Conservation (phyloP, 805 yeast genomes). For the Candida nemodendra region DNA sequence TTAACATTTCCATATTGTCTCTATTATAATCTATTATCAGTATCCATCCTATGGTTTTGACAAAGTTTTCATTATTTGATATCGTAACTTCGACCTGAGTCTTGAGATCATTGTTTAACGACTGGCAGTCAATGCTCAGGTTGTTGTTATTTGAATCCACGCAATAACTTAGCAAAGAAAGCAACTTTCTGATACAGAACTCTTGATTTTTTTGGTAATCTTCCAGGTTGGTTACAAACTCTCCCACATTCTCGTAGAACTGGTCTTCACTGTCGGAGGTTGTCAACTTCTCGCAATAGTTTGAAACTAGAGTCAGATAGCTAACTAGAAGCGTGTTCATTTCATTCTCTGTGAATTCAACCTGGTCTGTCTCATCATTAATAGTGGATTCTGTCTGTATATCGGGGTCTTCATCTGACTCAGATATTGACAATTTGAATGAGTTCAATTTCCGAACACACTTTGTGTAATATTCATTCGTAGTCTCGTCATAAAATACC, state of each 20-base stretch:
- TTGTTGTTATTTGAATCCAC: slow-evolving; percentile 26
- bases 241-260: slow-evolving; percentile 29
- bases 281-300: slow-evolving; percentile 26
- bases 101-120: slow-evolving; percentile 15
- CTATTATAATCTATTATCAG: slow-evolving; percentile 24
- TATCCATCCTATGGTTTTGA: slow-evolving; percentile 34
- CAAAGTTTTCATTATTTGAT: slow-evolving; percentile 28
- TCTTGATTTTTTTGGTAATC: slow-evolving; percentile 37
- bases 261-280: slow-evolving; percentile 20
- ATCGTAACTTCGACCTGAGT: slow-evolving; percentile 23
- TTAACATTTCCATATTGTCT: slow-evolving; percentile 34
- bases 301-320: slow-evolving; percentile 31
- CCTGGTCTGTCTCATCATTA: slow-evolving; percentile 4
- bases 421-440: slow-evolving; percentile 4
- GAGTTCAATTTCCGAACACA: slow-evolving; percentile 10
- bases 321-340: slow-evolving; percentile 36
- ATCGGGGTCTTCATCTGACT: slow-evolving; percentile 2
- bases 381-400: slow-evolving; percentile 1
- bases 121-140: slow-evolving; percentile 16
- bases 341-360: slow-evolving; percentile 28
- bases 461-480: slow-evolving; percentile 23
- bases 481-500: slow-evolving; percentile 25
- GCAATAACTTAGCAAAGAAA: slow-evolving; percentile 41
- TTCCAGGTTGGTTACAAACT: slow-evolving; percentile 23
- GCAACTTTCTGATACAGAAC: slow-evolving; percentile 50